Evolutionary conservation across 805 yeast genomes (phyloP), one percentile per base, ranked within the genome.

Genomic region (Suhomyces faveliae): DNA sequence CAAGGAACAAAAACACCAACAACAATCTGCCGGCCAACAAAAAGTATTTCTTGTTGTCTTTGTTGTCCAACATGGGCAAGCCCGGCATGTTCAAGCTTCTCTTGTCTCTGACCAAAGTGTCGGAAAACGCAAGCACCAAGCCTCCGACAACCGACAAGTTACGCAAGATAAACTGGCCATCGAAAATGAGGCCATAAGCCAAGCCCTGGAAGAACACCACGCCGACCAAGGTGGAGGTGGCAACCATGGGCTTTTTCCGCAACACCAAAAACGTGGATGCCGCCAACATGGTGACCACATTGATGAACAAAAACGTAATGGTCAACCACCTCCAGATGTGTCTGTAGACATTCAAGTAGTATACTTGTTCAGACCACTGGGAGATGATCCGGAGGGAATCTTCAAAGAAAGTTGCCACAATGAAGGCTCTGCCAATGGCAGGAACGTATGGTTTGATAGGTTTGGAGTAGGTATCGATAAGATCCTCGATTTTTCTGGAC

Each of bases 91-190:
- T 66, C 63, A 77, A 79, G 51, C 76, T 74, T 71, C 86, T 78
- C 70, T 77, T 84, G 70, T 80, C 89, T 53, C 88, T 82, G 22
- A 88, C 91, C 57, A 91, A 77, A 7, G 92, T 83, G 64, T 92
- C 97, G 47, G 92, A 82, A 50, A 89, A 80, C 5, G 92, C 96
- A 60, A 92, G 80, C 56, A 92, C 71, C 53, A 92, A 77, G 5
- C 98, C 98, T 40, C 99, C 99, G 55, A 89, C 84, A 43, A 92
- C 92, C 19, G 95, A 85, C 55, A 91, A 74, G 64, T 89, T 90
- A 71, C 97, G 83, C 60, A 89, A 77, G 58, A 94, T 81, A 70
- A 91, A 92, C 49, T 81, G 80, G 24, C 85, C 76, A 58, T 91
- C 96, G 57, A 85, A 82, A 54, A 89, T 80, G 53, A 91, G 75